These are phyloP conservation scores for Globisporangium solare DNA, from an alignment of 352 stramenopile genomes.

Conservation along the genomic window DNA sequence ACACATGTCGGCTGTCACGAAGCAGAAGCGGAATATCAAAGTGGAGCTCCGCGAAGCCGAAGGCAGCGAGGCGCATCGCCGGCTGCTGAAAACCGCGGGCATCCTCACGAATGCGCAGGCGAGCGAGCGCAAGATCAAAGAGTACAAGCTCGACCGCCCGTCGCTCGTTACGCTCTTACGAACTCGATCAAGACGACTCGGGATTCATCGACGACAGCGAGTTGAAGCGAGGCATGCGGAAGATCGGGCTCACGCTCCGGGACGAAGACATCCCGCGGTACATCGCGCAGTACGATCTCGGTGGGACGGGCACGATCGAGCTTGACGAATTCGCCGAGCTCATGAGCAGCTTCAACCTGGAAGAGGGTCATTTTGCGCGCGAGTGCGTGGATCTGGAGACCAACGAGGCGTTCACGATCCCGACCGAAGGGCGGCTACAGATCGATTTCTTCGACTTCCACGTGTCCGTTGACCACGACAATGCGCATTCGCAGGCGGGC, in stretches of 20 bases:
- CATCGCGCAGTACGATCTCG: constrained; percentile 70
- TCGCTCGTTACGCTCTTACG: constrained; percentile 49
- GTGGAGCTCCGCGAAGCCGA: constrained; percentile 57
- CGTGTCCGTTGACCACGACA: constrained; percentile 60
- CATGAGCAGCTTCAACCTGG: constrained; percentile 63
- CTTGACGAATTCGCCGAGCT: constrained; percentile 76
- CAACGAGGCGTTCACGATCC: constrained; percentile 54
- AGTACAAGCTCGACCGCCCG: constrained; percentile 35
- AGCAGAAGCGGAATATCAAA: constrained; percentile 49
- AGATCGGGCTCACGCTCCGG: constrained; percentile 41
- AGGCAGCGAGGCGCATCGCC: constrained; percentile 29
- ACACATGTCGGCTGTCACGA: constrained; percentile 33
- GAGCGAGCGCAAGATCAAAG: constrained; percentile 26
- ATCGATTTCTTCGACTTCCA: constrained; percentile 79
- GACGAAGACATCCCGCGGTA: constrained; percentile 64
- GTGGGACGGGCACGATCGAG: constrained; percentile 67
- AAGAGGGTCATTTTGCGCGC: constrained; percentile 34
- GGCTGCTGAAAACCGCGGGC: constrained; percentile 61
- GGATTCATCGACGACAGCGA: constrained; percentile 63
- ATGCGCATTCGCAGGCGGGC: constrained; percentile 56
- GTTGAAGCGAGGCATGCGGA: constrained; percentile 43
- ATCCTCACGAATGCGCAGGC: constrained; percentile 42
- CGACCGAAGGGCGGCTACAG: constrained; percentile 45
- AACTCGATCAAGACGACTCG: constrained; percentile 64
- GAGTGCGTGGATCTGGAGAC: constrained; percentile 66